Evolutionary conservation across 202 grass and related monocot species (phyloP).

Genomic region (Saccharum hybrid): DNA sequence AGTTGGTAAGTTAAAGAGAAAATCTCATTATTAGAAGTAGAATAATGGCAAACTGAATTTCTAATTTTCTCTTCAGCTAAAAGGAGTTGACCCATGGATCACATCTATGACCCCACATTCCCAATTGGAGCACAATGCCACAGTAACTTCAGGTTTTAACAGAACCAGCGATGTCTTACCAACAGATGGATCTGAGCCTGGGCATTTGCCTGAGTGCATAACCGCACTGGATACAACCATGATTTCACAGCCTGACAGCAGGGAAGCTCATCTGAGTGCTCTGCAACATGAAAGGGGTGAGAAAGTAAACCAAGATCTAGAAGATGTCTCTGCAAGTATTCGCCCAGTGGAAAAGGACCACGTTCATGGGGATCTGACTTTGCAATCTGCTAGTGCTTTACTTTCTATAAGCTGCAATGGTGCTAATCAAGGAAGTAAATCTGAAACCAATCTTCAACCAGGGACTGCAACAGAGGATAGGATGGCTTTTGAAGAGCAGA

Average conservation of each 20-base stretch:
- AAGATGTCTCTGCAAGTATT: constrained; percentile 22
- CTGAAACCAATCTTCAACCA: too few relatives aligned
- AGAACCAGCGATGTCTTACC: constrained; percentile 21
- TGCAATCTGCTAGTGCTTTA: neutral
- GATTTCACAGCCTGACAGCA: constrained; percentile 11
- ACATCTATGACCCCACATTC: constrained; percentile 6
- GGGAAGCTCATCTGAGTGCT: constrained; percentile 22
- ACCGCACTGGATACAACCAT: constrained; percentile 17
- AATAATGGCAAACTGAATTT: constrained; percentile 14
- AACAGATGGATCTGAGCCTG: constrained; percentile 26
- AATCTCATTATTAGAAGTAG: neutral
- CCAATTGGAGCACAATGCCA: neutral
- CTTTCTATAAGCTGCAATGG: too few relatives aligned
- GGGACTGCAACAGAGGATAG: neutral
- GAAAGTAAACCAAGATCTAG: constrained; percentile 38
- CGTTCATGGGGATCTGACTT: constrained; percentile 3
- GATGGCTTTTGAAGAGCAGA: constrained; percentile 6
- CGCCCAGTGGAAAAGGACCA: constrained; percentile 29
- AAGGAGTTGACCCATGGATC: constrained; percentile 46
- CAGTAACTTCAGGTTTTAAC: constrained; percentile 15
- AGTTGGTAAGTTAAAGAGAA: constrained; percentile 50
- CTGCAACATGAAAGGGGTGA: constrained; percentile 30
- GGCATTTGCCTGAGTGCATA: constrained; percentile 32
- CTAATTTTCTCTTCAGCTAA: constrained; percentile 47
- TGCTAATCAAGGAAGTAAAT: too few relatives aligned